Percentiles rank a stretch among this genome's conserved stretches.
Evolutionary conservation across 2,329 filamentous ascomycete species (phyloP).

Genomic region (Balansia obtecta): DNA sequence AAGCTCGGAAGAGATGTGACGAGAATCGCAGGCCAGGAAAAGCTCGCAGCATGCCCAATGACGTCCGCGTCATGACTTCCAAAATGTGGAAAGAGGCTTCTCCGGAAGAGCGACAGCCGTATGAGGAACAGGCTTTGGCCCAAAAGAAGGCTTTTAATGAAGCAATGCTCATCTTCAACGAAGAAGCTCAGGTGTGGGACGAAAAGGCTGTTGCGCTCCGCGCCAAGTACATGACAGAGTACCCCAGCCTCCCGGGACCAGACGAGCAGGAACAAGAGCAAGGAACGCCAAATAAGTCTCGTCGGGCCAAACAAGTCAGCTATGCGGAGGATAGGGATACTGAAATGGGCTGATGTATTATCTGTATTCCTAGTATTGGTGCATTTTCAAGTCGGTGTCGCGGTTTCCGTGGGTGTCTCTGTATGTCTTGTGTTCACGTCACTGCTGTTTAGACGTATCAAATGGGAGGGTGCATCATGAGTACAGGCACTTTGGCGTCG

Average conservation of each 20-base stretch:
- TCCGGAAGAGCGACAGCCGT: conserved; percentile 62
- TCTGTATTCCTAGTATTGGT: neutral
- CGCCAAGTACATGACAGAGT: conserved; percentile 37
- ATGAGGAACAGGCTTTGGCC: conserved; percentile 58
- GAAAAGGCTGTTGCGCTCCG: conserved; percentile 44
- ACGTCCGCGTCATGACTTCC: conserved; percentile 75
- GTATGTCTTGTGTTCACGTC: too few species aligned
- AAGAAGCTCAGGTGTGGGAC: conserved; percentile 60
- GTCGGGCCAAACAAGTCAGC: conserved; percentile 25
- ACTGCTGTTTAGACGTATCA: too few species aligned
- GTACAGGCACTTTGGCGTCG: neutral
- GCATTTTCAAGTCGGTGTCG: neutral
- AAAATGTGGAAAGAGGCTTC: conserved; percentile 79
- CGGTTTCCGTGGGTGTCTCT: neutral
- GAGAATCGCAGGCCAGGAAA: conserved; percentile 50
- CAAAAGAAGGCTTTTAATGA: conserved; percentile 55
- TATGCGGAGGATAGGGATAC: conserved; percentile 24
- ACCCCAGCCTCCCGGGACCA: conserved; percentile 25
- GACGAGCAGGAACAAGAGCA: conserved; percentile 13
- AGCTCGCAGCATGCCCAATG: conserved; percentile 57
- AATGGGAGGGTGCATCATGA: too few species aligned
- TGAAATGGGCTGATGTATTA: conserved; percentile 12
- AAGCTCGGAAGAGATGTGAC: conserved; percentile 46
- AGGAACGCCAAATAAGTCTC: conserved; percentile 17
- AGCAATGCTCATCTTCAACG: conserved; percentile 46